phyloP scores from a whole-genome alignment of 768 basidiomycete species.

The Paxillus ammoniavirescens region DNA sequence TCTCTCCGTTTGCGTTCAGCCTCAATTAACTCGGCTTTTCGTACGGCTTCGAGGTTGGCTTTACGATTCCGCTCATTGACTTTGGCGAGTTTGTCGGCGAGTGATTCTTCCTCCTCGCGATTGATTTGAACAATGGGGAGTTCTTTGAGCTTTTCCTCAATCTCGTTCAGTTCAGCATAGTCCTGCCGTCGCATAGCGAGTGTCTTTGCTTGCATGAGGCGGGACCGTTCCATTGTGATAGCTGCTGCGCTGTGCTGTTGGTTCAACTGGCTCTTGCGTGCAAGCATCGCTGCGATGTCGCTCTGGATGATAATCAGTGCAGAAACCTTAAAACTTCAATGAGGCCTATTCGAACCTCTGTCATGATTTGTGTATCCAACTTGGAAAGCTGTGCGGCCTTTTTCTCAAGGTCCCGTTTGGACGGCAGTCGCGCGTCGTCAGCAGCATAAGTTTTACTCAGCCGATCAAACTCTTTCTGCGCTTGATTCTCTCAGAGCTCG shows the following conservation, averaged over 20 bases:
- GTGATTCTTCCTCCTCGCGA: conserved; percentile 30
- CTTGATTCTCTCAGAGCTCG: conserved; percentile 7
- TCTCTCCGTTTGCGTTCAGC: conserved; percentile 70
- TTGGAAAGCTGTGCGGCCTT: conserved; percentile 64
- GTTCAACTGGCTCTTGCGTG: conserved; percentile 53
- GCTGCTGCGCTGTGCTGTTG: conserved; percentile 32
- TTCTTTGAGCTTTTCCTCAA: conserved; percentile 65
- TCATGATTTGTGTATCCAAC: conserved; percentile 60
- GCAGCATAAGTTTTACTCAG: conserved; percentile 40
- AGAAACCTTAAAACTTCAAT: conserved; percentile 2
- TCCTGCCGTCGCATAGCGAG: conserved; percentile 79
- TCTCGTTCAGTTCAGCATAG: conserved; percentile 51
- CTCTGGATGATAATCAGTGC: conserved; percentile 45
- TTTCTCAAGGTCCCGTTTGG: conserved; percentile 60
- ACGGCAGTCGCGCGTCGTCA: conserved; percentile 66
- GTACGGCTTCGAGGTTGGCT: conserved; percentile 77
- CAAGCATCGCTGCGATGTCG: conserved; percentile 79
- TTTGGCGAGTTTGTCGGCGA: conserved; percentile 56
- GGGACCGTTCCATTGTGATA: conserved; percentile 57
- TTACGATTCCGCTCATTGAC: conserved; percentile 91
- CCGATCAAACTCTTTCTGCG: conserved; percentile 73
- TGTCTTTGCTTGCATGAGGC: conserved; percentile 67
- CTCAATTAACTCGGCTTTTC: conserved; percentile 70
- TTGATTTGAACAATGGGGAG: conserved; percentile 31
- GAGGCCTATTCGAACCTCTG: conserved; percentile 59